These are phyloP conservation scores for Nigrospora sphaerica DNA, from an alignment of 2,329 filamentous ascomycete genomes.

Conservation along the genomic window DNA sequence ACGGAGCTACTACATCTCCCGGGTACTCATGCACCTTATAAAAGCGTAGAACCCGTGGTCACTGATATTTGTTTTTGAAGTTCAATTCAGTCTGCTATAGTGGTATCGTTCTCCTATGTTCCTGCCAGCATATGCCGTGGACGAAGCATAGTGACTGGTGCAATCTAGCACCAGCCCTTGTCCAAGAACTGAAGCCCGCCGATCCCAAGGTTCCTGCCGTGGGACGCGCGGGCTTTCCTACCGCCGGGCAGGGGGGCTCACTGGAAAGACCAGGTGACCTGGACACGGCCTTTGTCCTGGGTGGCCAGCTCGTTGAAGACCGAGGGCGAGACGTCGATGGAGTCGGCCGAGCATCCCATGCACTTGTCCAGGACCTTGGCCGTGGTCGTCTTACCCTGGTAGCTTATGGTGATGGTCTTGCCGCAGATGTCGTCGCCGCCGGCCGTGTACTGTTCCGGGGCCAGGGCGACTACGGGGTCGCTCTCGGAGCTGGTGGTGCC, in stretches of 20 bases:
- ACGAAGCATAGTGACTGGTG: too few species aligned
- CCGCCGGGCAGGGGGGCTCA: not conserved
- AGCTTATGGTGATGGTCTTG: constrained; percentile 18
- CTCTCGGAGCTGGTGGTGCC: constrained; percentile 13
- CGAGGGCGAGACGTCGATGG: constrained; percentile 1
- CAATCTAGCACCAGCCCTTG: too few species aligned
- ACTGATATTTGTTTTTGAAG: too few species aligned
- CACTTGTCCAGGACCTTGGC: constrained; percentile 1
- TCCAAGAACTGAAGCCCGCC: too few species aligned
- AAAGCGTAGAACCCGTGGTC: too few species aligned
- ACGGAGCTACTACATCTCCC: too few species aligned
- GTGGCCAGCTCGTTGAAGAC: not conserved
- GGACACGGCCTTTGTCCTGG: not conserved
- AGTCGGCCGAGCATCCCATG: not conserved
- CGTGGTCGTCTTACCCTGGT: not conserved
- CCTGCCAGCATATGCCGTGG: too few species aligned
- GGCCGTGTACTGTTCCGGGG: constrained; percentile 12
- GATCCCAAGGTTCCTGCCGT: too few species aligned
- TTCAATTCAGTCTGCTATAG: too few species aligned
- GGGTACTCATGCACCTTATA: too few species aligned
- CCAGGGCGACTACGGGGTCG: constrained; percentile 18
- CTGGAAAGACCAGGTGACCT: not conserved
- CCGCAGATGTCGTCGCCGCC: constrained; percentile 14
- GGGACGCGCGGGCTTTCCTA: too few species aligned
- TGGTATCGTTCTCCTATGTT: too few species aligned